Conservation (phyloP, 148 eudicot species). For the Pharnaceum exiguum region DNA sequence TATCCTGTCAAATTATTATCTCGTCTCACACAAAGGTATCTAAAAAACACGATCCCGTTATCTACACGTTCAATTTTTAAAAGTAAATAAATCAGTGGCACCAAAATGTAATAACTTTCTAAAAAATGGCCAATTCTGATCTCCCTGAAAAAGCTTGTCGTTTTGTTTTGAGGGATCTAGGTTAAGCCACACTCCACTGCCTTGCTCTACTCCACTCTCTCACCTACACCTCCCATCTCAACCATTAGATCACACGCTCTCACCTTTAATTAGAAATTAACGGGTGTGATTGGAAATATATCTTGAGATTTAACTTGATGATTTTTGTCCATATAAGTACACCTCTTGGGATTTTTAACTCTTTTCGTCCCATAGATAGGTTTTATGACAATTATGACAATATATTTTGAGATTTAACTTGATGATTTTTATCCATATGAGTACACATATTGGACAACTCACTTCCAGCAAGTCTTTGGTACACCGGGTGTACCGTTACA, state of each 20-base stretch:
- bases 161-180: slow-evolving; percentile 5
- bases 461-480: too few relatives aligned
- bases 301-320: not conserved
- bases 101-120: not conserved
- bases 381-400: too few relatives aligned
- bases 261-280: not conserved
- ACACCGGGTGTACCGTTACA: too few relatives aligned
- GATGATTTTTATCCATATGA: too few relatives aligned
- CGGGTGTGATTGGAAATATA: not conserved
- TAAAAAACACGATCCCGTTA: not conserved
- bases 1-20: not conserved
- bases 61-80: not conserved
- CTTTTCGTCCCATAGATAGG: too few relatives aligned
- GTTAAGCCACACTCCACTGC: not conserved
- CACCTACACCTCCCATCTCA: not conserved
- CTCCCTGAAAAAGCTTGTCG: slow-evolving; percentile 9
- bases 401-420: not conserved
- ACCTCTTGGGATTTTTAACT: too few relatives aligned
- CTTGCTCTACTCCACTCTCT: not conserved
- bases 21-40: not conserved
- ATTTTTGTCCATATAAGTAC: too few relatives aligned
- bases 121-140: not conserved
- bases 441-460: too few relatives aligned
- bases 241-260: not conserved
- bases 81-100: slow-evolving; percentile 15